These are phyloP conservation scores for Flaveria sonorensis DNA, from an alignment of 129 eudicot species.

Conservation along the genomic window DNA sequence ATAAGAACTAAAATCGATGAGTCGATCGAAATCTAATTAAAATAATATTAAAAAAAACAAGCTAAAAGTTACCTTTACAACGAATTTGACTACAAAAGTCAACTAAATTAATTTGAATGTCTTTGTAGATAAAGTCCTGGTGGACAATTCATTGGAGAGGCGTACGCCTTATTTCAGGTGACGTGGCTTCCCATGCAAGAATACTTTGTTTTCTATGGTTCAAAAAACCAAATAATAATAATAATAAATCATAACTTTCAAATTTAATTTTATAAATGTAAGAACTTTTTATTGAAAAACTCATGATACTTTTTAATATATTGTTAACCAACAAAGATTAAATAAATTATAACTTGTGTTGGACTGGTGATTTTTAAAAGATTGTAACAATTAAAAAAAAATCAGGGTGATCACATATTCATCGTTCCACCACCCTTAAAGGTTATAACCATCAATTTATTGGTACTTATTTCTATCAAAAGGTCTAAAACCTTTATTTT, in stretches of 20 bases:
- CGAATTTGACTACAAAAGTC: constrained; percentile 22
- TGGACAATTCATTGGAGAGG: constrained; percentile 46
- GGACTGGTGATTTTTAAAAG: too few relatives aligned
- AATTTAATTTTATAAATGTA: neutral
- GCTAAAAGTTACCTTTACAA: neutral
- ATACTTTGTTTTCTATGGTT: neutral
- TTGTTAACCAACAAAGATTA: too few relatives aligned
- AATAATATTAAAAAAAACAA: neutral
- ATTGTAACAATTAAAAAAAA: too few relatives aligned
- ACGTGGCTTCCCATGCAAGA: constrained; percentile 86
- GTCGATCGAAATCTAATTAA: neutral
- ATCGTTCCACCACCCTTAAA: too few relatives aligned
- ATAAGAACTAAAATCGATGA: neutral
- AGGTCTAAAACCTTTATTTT: too few relatives aligned
- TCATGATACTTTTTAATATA: too few relatives aligned
- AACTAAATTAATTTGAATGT: constrained; percentile 13
- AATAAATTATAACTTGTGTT: too few relatives aligned
- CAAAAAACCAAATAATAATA: neutral
- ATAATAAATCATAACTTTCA: neutral
- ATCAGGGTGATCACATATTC: too few relatives aligned
- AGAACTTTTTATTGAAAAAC: too few relatives aligned
- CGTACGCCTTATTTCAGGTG: constrained; percentile 70
- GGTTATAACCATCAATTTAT: too few relatives aligned
- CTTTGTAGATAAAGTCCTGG: constrained; percentile 6
- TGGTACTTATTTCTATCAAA: too few relatives aligned